Evolutionary conservation across 2,329 filamentous ascomycete genomes (phyloP).

Genomic region (Cryphonectria carpinicola): DNA sequence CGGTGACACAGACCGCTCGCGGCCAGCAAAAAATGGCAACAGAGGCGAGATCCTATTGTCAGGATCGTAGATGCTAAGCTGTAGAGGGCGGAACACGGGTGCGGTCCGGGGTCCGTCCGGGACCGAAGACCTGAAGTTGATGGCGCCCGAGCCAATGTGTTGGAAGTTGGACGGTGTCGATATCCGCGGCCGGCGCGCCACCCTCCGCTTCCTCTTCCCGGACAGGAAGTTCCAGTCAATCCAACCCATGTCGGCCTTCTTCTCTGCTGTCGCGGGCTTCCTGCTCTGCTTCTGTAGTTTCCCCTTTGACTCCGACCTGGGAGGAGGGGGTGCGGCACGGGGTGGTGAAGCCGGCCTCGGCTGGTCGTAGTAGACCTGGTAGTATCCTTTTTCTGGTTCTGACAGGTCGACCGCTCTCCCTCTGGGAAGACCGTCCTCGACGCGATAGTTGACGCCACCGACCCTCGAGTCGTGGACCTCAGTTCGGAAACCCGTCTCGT

Average conservation of each 20-base stretch:
- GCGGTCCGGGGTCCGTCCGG: conserved; percentile 38
- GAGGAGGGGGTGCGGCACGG: conserved; percentile 33
- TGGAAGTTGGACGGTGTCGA: conserved; percentile 64
- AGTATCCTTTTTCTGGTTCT: conserved; percentile 28
- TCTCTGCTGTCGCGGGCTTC: conserved; percentile 3
- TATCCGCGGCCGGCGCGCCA: conserved; percentile 57
- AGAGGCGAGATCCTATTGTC: conserved; percentile 58
- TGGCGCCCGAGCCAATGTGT: conserved; percentile 57
- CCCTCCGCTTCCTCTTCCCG: conserved; percentile 24
- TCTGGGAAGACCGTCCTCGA: conserved; percentile 8
- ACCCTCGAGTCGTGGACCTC: conserved; percentile 15
- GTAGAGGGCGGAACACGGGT: conserved; percentile 56
- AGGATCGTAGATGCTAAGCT: conserved; percentile 57
- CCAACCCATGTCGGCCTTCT: conserved; percentile 24
- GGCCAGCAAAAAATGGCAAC: conserved; percentile 53
- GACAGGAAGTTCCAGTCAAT: conserved; percentile 26
- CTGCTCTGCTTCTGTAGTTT: conserved; percentile 28
- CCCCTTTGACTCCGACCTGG: conserved; percentile 28
- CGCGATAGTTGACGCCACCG: conserved; percentile 6
- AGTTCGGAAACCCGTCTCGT: conserved; percentile 18
- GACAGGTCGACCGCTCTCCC: conserved; percentile 20
- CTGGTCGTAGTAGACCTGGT: conserved; percentile 39
- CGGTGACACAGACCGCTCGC: conserved; percentile 41
- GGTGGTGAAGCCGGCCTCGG: conserved; percentile 43
- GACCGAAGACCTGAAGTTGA: conserved; percentile 40